Percentiles rank a stretch among this genome's conserved stretches.
phyloP scores from a whole-genome alignment of 331 rosid species.

The Rosa hybrid region DNA sequence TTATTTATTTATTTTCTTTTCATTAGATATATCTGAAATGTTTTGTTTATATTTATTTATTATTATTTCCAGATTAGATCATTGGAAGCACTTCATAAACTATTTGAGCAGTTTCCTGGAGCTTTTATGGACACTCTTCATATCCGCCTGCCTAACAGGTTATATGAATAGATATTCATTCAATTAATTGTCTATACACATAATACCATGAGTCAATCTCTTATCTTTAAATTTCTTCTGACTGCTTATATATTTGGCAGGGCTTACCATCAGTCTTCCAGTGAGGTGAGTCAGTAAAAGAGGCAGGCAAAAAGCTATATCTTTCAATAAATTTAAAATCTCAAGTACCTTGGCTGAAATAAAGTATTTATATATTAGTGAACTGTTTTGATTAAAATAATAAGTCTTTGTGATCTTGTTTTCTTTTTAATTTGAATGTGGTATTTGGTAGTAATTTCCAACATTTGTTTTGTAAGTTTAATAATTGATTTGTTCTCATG shows the following conservation, averaged over 20 bases:
- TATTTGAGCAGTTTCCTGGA: slow-evolving; percentile 87
- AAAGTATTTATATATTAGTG: neutral
- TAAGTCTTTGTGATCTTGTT: neutral
- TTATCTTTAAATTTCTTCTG: slow-evolving; percentile 10
- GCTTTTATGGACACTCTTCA: slow-evolving; percentile 84
- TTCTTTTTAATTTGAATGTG: neutral
- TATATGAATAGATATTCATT: neutral
- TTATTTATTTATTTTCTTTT: neutral
- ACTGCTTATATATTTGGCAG: slow-evolving; percentile 49
- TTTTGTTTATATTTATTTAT: neutral
- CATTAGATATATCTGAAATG: neutral
- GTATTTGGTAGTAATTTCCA: neutral
- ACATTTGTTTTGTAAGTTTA: neutral
- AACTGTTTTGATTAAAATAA: neutral
- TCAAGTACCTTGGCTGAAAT: neutral
- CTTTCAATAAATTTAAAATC: neutral
- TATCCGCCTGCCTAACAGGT: slow-evolving; percentile 64
- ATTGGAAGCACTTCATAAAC: slow-evolving; percentile 79
- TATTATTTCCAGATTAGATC: slow-evolving; percentile 80
- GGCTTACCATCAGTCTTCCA: slow-evolving; percentile 44
- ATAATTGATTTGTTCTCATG: neutral
- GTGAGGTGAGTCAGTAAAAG: slow-evolving; percentile 50
- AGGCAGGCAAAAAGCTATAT: neutral
- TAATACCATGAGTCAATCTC: neutral
- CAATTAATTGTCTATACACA: neutral